A percentile compares a stretch with the other conserved stretches of the same genome.
Conservation (phyloP, 371 early-diverging fungal genomes). For the Scutellospora calospora region DNA sequence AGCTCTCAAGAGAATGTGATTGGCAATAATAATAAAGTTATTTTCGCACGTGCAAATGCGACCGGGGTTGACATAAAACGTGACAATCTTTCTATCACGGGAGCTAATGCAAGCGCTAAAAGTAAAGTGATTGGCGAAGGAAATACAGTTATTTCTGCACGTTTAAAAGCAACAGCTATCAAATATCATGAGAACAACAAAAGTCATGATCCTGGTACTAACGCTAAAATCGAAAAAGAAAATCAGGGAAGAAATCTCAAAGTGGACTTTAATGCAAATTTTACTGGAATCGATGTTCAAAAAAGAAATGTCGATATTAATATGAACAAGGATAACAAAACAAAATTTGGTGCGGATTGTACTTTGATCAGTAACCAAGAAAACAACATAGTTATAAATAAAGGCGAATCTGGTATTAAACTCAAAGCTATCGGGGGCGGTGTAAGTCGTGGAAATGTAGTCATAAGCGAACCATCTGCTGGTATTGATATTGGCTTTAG, state of each 20-base stretch:
- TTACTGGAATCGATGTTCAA: too few species aligned
- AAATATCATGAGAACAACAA: too few species aligned
- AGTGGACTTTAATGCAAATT: too few species aligned
- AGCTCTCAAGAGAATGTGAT: neutral
- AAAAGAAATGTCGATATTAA: too few species aligned
- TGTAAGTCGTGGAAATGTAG: conserved; percentile 11
- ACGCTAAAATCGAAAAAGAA: too few species aligned
- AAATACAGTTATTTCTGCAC: too few species aligned
- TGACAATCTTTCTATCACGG: neutral
- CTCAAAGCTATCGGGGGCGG: conserved; percentile 16
- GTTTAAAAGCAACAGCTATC: too few species aligned
- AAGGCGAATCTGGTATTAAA: neutral
- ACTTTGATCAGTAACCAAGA: neutral
- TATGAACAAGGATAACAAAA: neutral
- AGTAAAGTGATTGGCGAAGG: neutral
- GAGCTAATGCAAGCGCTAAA: neutral
- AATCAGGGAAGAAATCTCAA: too few species aligned
- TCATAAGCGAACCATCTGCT: conserved; percentile 18
- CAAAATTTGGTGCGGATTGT: neutral
- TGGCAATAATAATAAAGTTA: conserved; percentile 12
- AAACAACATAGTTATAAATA: too few species aligned
- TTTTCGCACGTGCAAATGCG: neutral
- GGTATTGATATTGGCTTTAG: conserved; percentile 39
- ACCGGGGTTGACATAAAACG: conserved; percentile 12
- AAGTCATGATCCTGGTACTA: too few species aligned